Percentiles rank a stretch among this genome's conserved stretches.
Conservation (phyloP, 306 rosid species). For the Quercus cerris region DNA sequence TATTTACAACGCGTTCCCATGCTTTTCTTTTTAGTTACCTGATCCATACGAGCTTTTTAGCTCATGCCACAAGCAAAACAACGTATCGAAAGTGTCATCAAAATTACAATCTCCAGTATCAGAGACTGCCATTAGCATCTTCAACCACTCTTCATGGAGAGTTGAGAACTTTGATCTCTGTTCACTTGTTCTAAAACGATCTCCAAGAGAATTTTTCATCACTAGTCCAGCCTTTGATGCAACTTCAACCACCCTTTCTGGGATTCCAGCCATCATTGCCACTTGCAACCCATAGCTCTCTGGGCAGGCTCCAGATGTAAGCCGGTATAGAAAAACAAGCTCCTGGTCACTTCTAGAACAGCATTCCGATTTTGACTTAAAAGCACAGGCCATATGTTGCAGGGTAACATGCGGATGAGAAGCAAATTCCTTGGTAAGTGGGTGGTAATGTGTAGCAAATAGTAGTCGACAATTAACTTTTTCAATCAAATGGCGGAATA, state of each 20-base stretch:
- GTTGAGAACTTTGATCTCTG: slow-evolving; percentile 83
- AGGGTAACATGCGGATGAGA: slow-evolving; percentile 84
- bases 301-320: slow-evolving; percentile 74
- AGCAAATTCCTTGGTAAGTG: slow-evolving; percentile 87
- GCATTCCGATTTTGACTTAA: slow-evolving; percentile 52
- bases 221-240: slow-evolving; percentile 77
- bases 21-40: slow-evolving; percentile 27
- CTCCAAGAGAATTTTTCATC: slow-evolving; percentile 65
- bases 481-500: slow-evolving; percentile 81
- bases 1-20: neutral
- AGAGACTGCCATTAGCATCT: slow-evolving; percentile 52
- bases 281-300: slow-evolving; percentile 96
- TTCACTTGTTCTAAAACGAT: slow-evolving; percentile 61
- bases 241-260: slow-evolving; percentile 54
- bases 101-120: slow-evolving; percentile 24
- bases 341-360: slow-evolving; percentile 45
- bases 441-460: slow-evolving; percentile 95
- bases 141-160: slow-evolving; percentile 89
- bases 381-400: slow-evolving; percentile 94
- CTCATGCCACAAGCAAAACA: slow-evolving; percentile 71
- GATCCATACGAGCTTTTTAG: slow-evolving; percentile 48
- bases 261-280: slow-evolving; percentile 91
- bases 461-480: slow-evolving; percentile 89
- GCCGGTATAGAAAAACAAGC: slow-evolving; percentile 77
- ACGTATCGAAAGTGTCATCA: slow-evolving; percentile 57